phyloP scores from a whole-genome alignment of 768 basidiomycete species.

The Hericium alpestre region DNA sequence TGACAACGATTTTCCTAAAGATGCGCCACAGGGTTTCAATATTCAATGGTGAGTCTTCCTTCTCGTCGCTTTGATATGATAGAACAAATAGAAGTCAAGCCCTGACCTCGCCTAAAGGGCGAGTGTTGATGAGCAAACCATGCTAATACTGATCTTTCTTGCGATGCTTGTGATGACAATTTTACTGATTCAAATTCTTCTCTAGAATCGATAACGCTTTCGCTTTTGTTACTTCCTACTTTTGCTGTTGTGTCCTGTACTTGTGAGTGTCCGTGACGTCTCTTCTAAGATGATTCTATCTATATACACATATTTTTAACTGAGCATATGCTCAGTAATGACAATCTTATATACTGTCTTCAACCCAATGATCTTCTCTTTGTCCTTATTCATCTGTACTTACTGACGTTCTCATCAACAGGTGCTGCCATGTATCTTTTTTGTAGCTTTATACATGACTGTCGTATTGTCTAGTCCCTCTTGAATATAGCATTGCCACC shows the following conservation, averaged over 20 bases:
- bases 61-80: conserved; percentile 33
- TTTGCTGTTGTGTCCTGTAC: neutral
- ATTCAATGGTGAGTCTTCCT: conserved; percentile 24
- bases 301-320: neutral
- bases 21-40: neutral
- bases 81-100: conserved; percentile 85
- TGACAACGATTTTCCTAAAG: conserved; percentile 12
- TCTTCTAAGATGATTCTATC: neutral
- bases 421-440: too few relatives aligned
- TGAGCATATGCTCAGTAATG: conserved; percentile 2
- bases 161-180: conserved; percentile 15
- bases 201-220: neutral
- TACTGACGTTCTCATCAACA: neutral
- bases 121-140: conserved; percentile 64
- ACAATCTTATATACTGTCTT: conserved; percentile 20
- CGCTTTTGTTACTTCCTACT: neutral
- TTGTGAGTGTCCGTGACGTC: neutral
- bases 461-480: too few relatives aligned
- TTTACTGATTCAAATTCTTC: conserved; percentile 36
- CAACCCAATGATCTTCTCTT: conserved; percentile 27
- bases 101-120: conserved; percentile 71
- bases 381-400: neutral
- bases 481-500: too few relatives aligned
- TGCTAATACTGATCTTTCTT: conserved; percentile 69
- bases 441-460: too few relatives aligned